Percentiles rank a stretch among this genome's conserved stretches.
phyloP scores from a whole-genome alignment of 345 rosid species.

The Eutrema heterophyllum region DNA sequence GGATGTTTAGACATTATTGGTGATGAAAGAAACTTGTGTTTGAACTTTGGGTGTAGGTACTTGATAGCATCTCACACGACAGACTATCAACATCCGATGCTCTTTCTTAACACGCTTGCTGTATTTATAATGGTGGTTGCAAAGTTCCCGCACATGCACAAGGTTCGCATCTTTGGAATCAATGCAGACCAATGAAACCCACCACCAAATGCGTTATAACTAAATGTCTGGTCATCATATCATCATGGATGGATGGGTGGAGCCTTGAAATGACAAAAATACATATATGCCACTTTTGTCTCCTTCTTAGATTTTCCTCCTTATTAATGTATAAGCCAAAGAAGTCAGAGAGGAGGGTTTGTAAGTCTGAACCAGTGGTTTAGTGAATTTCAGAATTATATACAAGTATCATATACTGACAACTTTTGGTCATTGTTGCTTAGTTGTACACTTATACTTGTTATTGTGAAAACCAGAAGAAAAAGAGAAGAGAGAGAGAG shows the following conservation, averaged over 20 bases:
- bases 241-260: background rate
- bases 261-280: background rate
- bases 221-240: no score
- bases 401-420: no score
- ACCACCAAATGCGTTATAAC: no score
- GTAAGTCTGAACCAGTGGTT: slow-evolving; percentile 11
- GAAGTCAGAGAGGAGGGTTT: background rate
- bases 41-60: slow-evolving; percentile 50
- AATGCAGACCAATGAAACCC: slow-evolving; percentile 27
- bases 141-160: slow-evolving; percentile 78
- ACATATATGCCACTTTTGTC: background rate
- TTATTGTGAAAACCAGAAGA: background rate
- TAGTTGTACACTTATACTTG: no score
- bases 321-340: slow-evolving; percentile 10
- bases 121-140: slow-evolving; percentile 61
- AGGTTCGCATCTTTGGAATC: slow-evolving; percentile 77
- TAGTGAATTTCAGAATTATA: background rate
- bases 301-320: background rate
- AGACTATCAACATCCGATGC: slow-evolving; percentile 67
- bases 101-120: slow-evolving; percentile 58
- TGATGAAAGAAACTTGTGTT: background rate
- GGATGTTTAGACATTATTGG: background rate
- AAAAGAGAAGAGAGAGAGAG: background rate
- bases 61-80: slow-evolving; percentile 75
- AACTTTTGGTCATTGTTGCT: background rate